Evolutionary conservation across 2,329 filamentous ascomycete species (phyloP).

Genomic region (Xylaria sp.): DNA sequence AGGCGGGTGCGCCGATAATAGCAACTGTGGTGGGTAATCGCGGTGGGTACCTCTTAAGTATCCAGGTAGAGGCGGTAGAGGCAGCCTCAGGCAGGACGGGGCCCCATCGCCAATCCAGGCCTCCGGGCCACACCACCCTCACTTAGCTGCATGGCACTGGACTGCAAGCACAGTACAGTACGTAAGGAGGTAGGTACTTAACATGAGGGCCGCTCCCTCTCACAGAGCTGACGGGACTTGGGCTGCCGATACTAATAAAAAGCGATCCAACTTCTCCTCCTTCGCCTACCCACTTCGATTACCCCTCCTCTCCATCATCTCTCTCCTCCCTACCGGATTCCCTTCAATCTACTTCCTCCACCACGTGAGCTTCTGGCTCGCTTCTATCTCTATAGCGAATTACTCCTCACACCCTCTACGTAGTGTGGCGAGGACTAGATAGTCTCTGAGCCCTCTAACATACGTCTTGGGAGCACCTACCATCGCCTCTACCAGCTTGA

Average conservation of each 20-base stretch:
- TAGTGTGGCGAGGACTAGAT: too few relatives aligned
- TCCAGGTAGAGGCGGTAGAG: neutral
- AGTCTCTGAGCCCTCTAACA: too few relatives aligned
- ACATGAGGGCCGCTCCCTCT: neutral
- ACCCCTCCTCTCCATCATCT: neutral
- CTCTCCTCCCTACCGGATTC: neutral
- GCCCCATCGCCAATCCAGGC: conserved; percentile 19
- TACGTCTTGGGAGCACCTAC: too few relatives aligned
- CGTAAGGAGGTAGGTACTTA: too few relatives aligned
- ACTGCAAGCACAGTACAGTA: too few relatives aligned
- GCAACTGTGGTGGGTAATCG: neutral
- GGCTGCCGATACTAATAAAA: conserved; percentile 9
- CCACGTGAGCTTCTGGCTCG: neutral
- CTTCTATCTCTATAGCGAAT: neutral
- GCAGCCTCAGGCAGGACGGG: neutral
- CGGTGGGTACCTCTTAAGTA: too few relatives aligned
- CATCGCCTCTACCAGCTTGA: too few relatives aligned
- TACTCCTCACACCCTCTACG: neutral
- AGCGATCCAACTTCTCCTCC: conserved; percentile 16
- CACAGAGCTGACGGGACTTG: conserved; percentile 11
- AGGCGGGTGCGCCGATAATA: conserved; percentile 1
- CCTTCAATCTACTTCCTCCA: neutral
- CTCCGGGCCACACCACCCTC: conserved; percentile 11
- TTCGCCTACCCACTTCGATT: conserved; percentile 17
- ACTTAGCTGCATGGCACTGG: neutral